Base-by-base conservation (phyloP, 2,329 filamentous ascomycete genomes). In the Talaromyces sp. region DNA sequence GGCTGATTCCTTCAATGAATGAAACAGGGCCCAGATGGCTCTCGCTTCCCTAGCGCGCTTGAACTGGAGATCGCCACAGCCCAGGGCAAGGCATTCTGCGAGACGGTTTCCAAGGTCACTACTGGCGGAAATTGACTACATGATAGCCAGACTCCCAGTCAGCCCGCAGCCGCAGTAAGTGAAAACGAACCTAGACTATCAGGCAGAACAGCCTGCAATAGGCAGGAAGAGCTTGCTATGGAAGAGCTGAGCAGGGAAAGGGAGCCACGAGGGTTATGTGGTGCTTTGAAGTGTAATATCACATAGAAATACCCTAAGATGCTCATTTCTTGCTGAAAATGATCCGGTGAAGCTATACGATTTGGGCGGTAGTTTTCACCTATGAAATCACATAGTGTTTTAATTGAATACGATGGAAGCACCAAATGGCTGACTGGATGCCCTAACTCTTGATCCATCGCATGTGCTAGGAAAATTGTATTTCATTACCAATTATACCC, bases 71-170 rank as follows among this genome's bases (percentile, higher is more conserved):
- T 98, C 68, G 94, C 95, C 66, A 85, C 83, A 68, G 85, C 85
- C 71, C 95, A 98, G 83, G 95, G 95, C 79, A 89, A 92, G 84
- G 76, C 81, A 63, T 99, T 98, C 83, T 96, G 91, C 81, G 81
- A 90, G 79, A 82, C 85, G 65, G 86, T 97, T 63, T 85, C 86
- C 68, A 94, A 92, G 86, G 84, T 86, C 70, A 84, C 82, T 78
- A 84, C 86, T 67, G 85, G 25, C 31, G 36, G 56, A 5, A 31
- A 85, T 73, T 97, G 91, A 96, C 43, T 63, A 61, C 58, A 61
- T 51, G 58, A 31, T 49, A 36, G 58, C 31, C n/a, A 56, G 31
- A 17, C 11, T 22, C 10, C 53, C n/a, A 36, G n/a, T 27, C 56
- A 59, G 29, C 56, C 56, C 22, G 15, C 15, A 17, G 36, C 56